Conservation (phyloP, 1,284 basidiomycete species). For the Sporisorium scitamineum region DNA sequence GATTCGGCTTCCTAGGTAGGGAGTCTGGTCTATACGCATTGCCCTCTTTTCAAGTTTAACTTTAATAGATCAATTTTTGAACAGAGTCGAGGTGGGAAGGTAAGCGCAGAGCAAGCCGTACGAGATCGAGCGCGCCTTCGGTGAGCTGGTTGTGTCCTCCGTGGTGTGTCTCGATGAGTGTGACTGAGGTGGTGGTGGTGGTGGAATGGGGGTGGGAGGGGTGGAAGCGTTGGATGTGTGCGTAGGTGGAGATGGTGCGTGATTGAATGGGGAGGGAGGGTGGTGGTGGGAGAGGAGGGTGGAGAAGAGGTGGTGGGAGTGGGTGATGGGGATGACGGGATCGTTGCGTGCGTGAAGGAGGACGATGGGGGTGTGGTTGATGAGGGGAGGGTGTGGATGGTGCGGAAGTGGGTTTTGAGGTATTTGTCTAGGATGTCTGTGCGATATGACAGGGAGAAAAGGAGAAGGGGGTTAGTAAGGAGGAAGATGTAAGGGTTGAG, state of each 20-base stretch:
- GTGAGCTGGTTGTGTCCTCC: constrained; percentile 59
- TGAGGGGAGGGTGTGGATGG: constrained; percentile 26
- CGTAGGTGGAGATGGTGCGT: constrained; percentile 23
- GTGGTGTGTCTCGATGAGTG: constrained; percentile 39
- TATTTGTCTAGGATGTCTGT: constrained; percentile 73
- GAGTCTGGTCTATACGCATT: constrained; percentile 87
- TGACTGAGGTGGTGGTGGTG: constrained; percentile 31
- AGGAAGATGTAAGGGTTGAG: background rate
- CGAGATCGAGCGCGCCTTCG: constrained; percentile 47
- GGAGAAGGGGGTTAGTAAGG: background rate
- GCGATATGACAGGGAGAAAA: background rate
- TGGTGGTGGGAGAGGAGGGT: background rate
- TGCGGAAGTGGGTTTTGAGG: constrained; percentile 75
- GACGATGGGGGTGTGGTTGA: constrained; percentile 74
- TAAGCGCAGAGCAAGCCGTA: constrained; percentile 21
- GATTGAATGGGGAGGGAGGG: background rate
- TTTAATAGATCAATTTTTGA: background rate
- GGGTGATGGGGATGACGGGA: constrained; percentile 80
- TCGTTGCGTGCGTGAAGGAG: constrained; percentile 86
- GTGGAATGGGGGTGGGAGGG: background rate
- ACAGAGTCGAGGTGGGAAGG: constrained; percentile 21
- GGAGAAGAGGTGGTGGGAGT: constrained; percentile 71
- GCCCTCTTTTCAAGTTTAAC: constrained; percentile 59
- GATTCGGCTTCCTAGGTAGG: constrained; percentile 87
- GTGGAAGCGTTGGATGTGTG: constrained; percentile 25